Percentiles rank a stretch among this genome's conserved stretches.
Conservation (phyloP, 2,329 filamentous ascomycete species). For the Exophiala oligosperma region DNA sequence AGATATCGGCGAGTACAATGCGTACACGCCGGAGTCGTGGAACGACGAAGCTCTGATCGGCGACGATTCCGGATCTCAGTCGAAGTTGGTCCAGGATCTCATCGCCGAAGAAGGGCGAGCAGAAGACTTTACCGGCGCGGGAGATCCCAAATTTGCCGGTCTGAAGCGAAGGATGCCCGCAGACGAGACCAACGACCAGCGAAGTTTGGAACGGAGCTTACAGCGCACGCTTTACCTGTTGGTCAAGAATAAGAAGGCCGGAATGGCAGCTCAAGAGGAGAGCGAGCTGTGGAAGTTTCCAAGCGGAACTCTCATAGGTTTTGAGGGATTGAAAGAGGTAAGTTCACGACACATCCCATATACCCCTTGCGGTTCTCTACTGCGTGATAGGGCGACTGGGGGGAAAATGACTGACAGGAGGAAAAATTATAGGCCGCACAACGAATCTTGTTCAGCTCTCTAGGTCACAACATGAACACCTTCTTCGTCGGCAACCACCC, state of each 20-base stretch:
- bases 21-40: constrained; percentile 74
- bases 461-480: constrained; percentile 95
- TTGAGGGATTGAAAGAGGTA: constrained; percentile 84
- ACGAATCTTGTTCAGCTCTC: constrained; percentile 72
- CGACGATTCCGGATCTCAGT: constrained; percentile 64
- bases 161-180: constrained; percentile 68
- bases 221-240: constrained; percentile 85
- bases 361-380: neutral
- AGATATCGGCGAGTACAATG: constrained; percentile 83
- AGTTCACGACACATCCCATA: constrained; percentile 35
- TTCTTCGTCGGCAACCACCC: constrained; percentile 94
- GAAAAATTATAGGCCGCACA: constrained; percentile 67
- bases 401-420: neutral
- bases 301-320: constrained; percentile 68
- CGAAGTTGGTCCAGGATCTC: constrained; percentile 68
- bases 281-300: constrained; percentile 75
- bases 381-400: too few species aligned
- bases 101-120: constrained; percentile 67
- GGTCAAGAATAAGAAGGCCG: constrained; percentile 60
- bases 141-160: constrained; percentile 67
- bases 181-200: constrained; percentile 71
- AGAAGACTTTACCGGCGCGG: constrained; percentile 53
- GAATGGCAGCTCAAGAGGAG: constrained; percentile 7
- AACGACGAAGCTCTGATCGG: constrained; percentile 86
- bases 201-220: constrained; percentile 75